These are phyloP conservation scores for Trypanosoma congolense DNA, from an alignment of 208 protist species.

Conservation along the genomic window DNA sequence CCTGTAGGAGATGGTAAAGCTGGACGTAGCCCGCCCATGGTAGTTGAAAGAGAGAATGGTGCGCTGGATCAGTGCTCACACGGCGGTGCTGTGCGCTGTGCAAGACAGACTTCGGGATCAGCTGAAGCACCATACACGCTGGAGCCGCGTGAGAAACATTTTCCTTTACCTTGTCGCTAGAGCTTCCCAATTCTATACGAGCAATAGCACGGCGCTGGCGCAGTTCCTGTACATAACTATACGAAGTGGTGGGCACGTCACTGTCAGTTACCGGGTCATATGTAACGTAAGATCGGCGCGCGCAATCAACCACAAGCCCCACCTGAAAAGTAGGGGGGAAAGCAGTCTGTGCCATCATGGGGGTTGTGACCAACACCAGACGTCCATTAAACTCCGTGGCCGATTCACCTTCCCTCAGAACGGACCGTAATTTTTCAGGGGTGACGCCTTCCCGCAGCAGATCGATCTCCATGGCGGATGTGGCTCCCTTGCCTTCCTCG, in stretches of 20 bases:
- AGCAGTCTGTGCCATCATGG: conserved; percentile 57
- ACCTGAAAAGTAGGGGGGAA: conserved; percentile 54
- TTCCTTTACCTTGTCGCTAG: neutral
- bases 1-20: conserved; percentile 70
- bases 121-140: conserved; percentile 59
- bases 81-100: conserved; percentile 72
- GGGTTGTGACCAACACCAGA: conserved; percentile 51
- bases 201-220: conserved; percentile 56
- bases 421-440: conserved; percentile 3
- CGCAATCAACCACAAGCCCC: conserved; percentile 79
- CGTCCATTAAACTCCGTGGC: conserved; percentile 16
- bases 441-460: conserved; percentile 12
- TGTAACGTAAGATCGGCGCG: conserved; percentile 36
- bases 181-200: conserved; percentile 3
- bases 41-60: conserved; percentile 68
- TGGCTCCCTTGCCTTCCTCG: conserved; percentile 8
- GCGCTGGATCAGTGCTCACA: conserved; percentile 46
- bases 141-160: conserved; percentile 10
- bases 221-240: conserved; percentile 48
- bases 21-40: conserved; percentile 60
- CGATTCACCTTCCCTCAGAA: conserved; percentile 2
- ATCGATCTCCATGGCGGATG: conserved; percentile 20
- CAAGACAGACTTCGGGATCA: conserved; percentile 77
- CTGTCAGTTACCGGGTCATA: conserved; percentile 40
- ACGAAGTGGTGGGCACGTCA: conserved; percentile 48